Base-by-base conservation (phyloP, 192 early-diverging fungal genomes). In the Phycomyces nitens region DNA sequence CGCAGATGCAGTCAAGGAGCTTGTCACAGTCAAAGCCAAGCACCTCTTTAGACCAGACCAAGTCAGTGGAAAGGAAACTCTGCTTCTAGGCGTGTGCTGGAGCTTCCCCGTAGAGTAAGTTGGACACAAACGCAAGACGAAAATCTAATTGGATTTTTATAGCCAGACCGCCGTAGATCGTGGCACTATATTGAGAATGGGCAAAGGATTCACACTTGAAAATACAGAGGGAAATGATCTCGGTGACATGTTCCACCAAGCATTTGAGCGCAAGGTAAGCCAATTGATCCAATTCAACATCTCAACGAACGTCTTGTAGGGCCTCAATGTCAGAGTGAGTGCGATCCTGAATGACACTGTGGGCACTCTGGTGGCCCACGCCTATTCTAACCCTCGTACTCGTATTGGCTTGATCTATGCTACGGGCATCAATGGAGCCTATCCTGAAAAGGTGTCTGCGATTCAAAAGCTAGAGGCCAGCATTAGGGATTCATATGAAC, bases 311-410 rank as follows among this genome's bases (percentile, higher is more conserved):
- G n/a, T n/a, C n/a, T n/a, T n/a, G n/a, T 54, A 84, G 75, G 78
- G 78, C 7, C 60, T 94, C 64, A 89, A 90, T 40, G 85, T 92
- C 24, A 69, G 77, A 52, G 88, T 97, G 38, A 84, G 83, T 56
- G 97, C 95, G 44, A 86, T 99, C 44, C 86, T 97, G 56, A 99
- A 97, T 80, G 97, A 99, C 71, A 96, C 94, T 12, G 95, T 97
- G 18, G 94, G 94, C 34, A 93, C 97, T 29, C 80, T 99, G 42
- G 80, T 97, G 29, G 86, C 93, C 10, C 86, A 95, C 66, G 94
- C 93, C 29, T 97, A 97, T 77, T 74, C 68, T 16, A 84, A 93
- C 47, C 90, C 89, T 23, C 80, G 83, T 34, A 88, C 91, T 59
- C 81, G 86, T 73, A 87, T 94, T 66, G 92, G 90, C 41, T 84